Base-by-base conservation (phyloP, 306 rosid genomes). In the Hippophae gyantsensis region DNA sequence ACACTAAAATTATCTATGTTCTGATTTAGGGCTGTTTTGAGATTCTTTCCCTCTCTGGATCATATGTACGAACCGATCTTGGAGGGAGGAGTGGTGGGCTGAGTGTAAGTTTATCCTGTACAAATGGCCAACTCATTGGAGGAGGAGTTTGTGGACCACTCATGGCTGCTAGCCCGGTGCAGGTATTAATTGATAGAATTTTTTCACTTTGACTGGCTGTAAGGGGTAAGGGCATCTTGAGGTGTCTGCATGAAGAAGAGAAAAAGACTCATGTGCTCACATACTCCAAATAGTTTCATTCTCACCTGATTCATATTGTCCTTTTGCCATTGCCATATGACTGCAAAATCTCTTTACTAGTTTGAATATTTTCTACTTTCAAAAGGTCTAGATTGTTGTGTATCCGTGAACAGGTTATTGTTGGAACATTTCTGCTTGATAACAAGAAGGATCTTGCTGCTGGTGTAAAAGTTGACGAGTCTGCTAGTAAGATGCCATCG, bases 101-200 rank as follows among this genome's bases (percentile, higher is more conserved):
- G 23, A 93, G 97, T 69, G 87, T 89, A 60, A 86, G 97, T 73
- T 74, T 93, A 56, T 80, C 90, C 32, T 86, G 68, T 75, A 53
- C 87, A 43, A 85, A 93, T 77, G 99, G 99, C 23, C 94, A 89
- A 74, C 86, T 93, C 64, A 69, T 93, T 51, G 99, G 99, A 60
- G 99, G 99, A 58, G 97, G 97, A 59, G 85, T 93, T 64, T 94
- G 94, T 77, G 99, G 99, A 60, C 86, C 99, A 7, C 70, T 93
- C 58, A 86, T 60, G 64, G 99, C 99, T 26, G 90, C 90, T 40
- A 94, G 97, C 67, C 99, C 97, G 13, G 97, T 93, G 67, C 97
- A 93, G 99, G 99, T 93, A 88, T 69, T 58, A 8, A 10, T 52
- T 44, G n/a, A 3, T 8, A 27, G 6, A 44, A 32, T 44, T 8